phyloP scores from a whole-genome alignment of 2,329 filamentous ascomycete genomes.

The Fusarium lateritium region DNA sequence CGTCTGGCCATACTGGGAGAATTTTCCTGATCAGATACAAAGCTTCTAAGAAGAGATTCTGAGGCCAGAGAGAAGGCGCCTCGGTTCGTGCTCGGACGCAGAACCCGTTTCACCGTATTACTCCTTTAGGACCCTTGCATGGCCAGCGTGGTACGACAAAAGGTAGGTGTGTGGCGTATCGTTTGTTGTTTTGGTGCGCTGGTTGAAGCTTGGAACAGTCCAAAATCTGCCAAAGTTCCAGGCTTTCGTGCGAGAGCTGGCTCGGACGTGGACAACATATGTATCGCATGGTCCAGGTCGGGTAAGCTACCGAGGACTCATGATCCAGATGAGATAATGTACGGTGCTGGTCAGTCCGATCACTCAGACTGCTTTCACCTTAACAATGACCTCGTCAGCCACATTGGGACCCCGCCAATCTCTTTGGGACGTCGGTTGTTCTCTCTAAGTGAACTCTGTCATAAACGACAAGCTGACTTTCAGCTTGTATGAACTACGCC shows the following conservation, averaged over 20 bases:
- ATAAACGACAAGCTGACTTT: not conserved
- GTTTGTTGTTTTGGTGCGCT: conserved; percentile 21
- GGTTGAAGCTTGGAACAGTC: conserved; percentile 22
- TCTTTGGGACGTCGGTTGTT: not conserved
- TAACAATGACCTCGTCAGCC: conserved; percentile 3
- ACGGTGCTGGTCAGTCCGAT: not conserved
- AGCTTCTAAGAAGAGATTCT: conserved; percentile 8
- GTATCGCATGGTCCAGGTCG: conserved; percentile 27
- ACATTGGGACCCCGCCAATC: conserved; percentile 11
- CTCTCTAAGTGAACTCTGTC: conserved; percentile 1
- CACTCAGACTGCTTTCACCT: conserved; percentile 1
- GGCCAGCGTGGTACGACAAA: conserved; percentile 44
- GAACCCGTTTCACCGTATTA: conserved; percentile 35
- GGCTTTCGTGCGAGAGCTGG: conserved; percentile 10
- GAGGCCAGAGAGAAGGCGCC: conserved; percentile 26
- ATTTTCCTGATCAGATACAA: conserved; percentile 8
- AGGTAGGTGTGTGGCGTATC: conserved; percentile 37
- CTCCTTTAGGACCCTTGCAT: conserved; percentile 45
- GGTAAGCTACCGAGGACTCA: conserved; percentile 30
- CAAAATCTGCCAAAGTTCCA: conserved; percentile 8
- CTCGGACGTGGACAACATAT: conserved; percentile 7
- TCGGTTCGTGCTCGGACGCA: conserved; percentile 41
- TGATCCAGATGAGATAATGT: conserved; percentile 9
- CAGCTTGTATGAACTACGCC: conserved; percentile 9
- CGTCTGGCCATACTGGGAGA: not conserved